These are phyloP conservation scores for Saksenaea vasiformis DNA, from an alignment of 371 early-diverging fungal genomes.

Conservation along the genomic window DNA sequence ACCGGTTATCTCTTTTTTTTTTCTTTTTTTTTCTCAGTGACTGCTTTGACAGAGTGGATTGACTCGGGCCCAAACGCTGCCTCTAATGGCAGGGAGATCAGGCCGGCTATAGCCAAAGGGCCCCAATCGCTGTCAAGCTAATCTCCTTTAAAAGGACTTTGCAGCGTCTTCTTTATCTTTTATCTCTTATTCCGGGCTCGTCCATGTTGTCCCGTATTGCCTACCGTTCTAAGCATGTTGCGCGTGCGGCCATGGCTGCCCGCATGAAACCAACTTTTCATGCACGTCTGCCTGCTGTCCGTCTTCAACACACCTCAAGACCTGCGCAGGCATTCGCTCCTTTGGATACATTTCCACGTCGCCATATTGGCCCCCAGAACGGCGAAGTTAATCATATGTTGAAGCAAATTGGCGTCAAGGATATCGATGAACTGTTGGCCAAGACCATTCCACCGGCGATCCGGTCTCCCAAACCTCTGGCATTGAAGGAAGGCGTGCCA, in stretches of 20 bases:
- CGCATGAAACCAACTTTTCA: slow-evolving; percentile 10
- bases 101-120: slow-evolving; percentile 22
- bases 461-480: slow-evolving; percentile 67
- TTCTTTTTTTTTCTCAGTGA: slow-evolving; percentile 23
- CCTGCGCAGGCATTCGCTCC: slow-evolving; percentile 54
- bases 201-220: slow-evolving; percentile 39
- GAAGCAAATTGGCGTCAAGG: slow-evolving; percentile 70
- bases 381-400: slow-evolving; percentile 81
- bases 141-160: slow-evolving; percentile 14
- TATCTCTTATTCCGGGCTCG: slow-evolving; percentile 11
- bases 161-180: slow-evolving; percentile 7
- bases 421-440: slow-evolving; percentile 78
- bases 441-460: slow-evolving; percentile 88
- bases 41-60: slow-evolving; percentile 46
- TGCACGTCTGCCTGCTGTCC: slow-evolving; percentile 19
- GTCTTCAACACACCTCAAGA: slow-evolving; percentile 38
- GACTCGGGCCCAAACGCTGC: slow-evolving; percentile 35
- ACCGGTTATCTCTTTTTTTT: background rate
- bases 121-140: slow-evolving; percentile 9
- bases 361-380: slow-evolving; percentile 88
- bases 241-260: slow-evolving; percentile 14
- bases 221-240: slow-evolving; percentile 21
- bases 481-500: slow-evolving; percentile 66
- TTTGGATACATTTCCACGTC: slow-evolving; percentile 76
- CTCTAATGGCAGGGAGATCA: slow-evolving; percentile 45